Conservation (phyloP, 2,329 filamentous ascomycete genomes). For the Penicillium brevicompactum region DNA sequence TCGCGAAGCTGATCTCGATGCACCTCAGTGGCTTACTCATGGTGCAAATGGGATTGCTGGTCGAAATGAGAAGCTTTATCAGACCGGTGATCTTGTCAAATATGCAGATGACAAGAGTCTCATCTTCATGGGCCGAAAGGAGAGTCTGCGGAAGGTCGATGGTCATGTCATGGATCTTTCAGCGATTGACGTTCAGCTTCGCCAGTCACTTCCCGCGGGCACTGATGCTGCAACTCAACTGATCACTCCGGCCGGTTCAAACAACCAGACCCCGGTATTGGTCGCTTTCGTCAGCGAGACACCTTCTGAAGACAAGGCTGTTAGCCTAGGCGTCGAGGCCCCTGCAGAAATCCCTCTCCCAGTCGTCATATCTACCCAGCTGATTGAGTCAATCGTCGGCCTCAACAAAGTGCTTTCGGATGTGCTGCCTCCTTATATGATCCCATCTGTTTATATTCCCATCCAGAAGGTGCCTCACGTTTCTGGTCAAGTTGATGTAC, state of each 20-base stretch:
- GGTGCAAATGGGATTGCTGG: not conserved
- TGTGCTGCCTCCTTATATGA: conserved; percentile 13
- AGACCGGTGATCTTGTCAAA: conserved; percentile 12
- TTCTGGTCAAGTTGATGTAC: conserved; percentile 2
- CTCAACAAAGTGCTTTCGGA: conserved; percentile 11
- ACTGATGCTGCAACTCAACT: conserved; percentile 2
- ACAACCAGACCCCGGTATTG: conserved; percentile 3
- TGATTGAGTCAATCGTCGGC: conserved; percentile 4
- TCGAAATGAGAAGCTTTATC: conserved; percentile 3
- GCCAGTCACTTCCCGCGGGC: conserved; percentile 1
- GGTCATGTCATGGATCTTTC: conserved; percentile 14
- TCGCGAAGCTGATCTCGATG: not conserved
- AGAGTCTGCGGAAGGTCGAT: conserved; percentile 9
- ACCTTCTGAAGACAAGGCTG: not conserved
- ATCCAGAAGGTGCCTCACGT: conserved; percentile 1
- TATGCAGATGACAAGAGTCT: conserved; percentile 7
- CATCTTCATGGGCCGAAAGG: conserved; percentile 13
- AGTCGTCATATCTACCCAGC: conserved; percentile 1
- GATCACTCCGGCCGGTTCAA: conserved; percentile 3
- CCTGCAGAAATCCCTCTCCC: not conserved
- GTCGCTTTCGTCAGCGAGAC: conserved; percentile 11
- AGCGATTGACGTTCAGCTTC: conserved; percentile 11
- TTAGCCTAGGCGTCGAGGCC: conserved; percentile 7
- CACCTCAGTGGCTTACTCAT: conserved; percentile 2
- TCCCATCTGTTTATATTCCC: conserved; percentile 10